Percentiles rank a stretch among this genome's conserved stretches.
Evolutionary conservation across 768 basidiomycete species (phyloP).

Genomic region (Trametes elegans): DNA sequence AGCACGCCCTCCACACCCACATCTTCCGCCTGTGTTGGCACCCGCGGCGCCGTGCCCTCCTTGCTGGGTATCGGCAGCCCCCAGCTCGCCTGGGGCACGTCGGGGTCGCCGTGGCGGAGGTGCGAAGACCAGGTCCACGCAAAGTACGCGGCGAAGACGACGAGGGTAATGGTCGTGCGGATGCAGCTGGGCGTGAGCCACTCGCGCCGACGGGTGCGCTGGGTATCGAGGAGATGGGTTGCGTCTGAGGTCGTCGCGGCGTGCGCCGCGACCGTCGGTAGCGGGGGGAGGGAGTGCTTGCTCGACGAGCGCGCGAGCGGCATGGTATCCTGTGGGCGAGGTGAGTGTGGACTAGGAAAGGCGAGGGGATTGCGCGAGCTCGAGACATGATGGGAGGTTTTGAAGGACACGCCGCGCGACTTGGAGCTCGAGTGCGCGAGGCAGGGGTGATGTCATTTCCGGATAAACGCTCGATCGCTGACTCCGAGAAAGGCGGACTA

Average conservation of each 20-base stretch:
- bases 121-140: constrained; percentile 13
- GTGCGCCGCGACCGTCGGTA: constrained; percentile 1
- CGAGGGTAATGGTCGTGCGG: constrained; percentile 11
- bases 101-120: neutral
- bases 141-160: constrained; percentile 8
- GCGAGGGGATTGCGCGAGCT: neutral
- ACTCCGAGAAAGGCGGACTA: neutral
- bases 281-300: constrained; percentile 7
- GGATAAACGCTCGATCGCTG: neutral
- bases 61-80: neutral
- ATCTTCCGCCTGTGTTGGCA: neutral
- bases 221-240: neutral
- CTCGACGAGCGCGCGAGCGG: constrained; percentile 7
- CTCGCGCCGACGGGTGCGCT: neutral
- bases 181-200: constrained; percentile 14
- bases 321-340: neutral
- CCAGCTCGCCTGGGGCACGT: neutral
- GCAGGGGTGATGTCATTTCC: constrained; percentile 9
- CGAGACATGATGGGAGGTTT: neutral
- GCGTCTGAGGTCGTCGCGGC: neutral
- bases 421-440: constrained; percentile 16
- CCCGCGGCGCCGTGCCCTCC: neutral
- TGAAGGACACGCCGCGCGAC: constrained; percentile 3
- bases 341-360: neutral
- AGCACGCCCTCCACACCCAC: neutral